Evolutionary conservation across 2,329 filamentous ascomycete genomes (phyloP).

Genomic region (Epichloe sp.): DNA sequence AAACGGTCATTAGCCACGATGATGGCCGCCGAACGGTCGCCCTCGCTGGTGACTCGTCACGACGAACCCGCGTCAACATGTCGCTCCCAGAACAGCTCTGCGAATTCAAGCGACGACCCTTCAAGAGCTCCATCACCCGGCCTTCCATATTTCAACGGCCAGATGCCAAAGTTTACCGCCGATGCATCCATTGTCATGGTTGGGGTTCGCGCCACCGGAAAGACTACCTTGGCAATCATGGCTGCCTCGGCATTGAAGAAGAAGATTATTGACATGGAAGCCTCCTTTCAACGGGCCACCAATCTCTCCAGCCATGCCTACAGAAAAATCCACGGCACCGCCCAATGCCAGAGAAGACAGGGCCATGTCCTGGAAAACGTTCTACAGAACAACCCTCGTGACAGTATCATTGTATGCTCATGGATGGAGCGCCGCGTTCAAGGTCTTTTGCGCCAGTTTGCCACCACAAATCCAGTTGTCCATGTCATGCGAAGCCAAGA

Average conservation of each 20-base stretch:
- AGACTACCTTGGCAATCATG: conserved; percentile 64
- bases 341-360: conserved; percentile 51
- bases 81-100: background rate
- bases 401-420: conserved; percentile 58
- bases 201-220: conserved; percentile 61
- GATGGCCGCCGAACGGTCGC: conserved; percentile 16
- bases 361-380: conserved; percentile 47
- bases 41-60: conserved; percentile 6
- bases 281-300: conserved; percentile 50
- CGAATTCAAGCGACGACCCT: background rate
- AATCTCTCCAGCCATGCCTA: conserved; percentile 50
- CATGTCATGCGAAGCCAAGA: conserved; percentile 53
- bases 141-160: conserved; percentile 12
- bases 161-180: conserved; percentile 32
- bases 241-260: conserved; percentile 57
- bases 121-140: conserved; percentile 14
- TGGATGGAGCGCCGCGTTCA: conserved; percentile 55
- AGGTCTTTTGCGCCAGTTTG: conserved; percentile 46
- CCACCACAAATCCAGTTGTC: conserved; percentile 54
- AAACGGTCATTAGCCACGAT: conserved; percentile 26
- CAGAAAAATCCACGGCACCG: conserved; percentile 47
- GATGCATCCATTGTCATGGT: conserved; percentile 61
- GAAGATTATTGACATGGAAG: conserved; percentile 56
- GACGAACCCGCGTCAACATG: background rate
- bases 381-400: conserved; percentile 43